phyloP scores from a whole-genome alignment of 163 green algal species.

The Picocystis sp. region DNA sequence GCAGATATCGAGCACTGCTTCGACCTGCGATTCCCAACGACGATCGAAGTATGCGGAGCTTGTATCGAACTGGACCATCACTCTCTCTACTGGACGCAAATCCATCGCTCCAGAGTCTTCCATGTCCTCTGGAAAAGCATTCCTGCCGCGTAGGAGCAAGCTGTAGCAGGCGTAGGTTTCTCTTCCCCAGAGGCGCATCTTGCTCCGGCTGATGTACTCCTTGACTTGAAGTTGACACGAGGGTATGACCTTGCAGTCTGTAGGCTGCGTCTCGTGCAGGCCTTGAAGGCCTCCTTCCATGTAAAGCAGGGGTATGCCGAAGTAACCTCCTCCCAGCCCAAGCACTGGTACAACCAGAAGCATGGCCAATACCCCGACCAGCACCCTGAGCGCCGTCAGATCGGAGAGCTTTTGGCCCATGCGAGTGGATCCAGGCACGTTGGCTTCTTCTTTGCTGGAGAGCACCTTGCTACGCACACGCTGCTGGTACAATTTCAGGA shows the following conservation, averaged over 20 bases:
- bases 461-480: conserved; percentile 10
- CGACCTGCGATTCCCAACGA: conserved; percentile 14
- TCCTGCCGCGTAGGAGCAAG: too few species aligned
- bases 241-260: too few species aligned
- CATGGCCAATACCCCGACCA: conserved; percentile 53
- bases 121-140: too few species aligned
- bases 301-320: conserved; percentile 26
- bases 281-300: conserved; percentile 20
- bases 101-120: too few species aligned
- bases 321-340: conserved; percentile 42
- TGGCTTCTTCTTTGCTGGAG: conserved; percentile 5
- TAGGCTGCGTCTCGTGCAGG: not conserved
- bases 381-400: conserved; percentile 42
- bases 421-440: conserved; percentile 11
- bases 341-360: conserved; percentile 73
- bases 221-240: conserved; percentile 23
- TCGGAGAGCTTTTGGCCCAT: conserved; percentile 74
- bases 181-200: too few species aligned
- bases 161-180: too few species aligned
- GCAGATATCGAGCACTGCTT: conserved; percentile 58
- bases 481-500: conserved; percentile 51
- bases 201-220: conserved; percentile 6
- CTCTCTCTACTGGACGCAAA: too few species aligned
- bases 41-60: too few species aligned
- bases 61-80: too few species aligned